phyloP scores from a whole-genome alignment of 768 basidiomycete species.

The Auriscalpium microsporum region DNA sequence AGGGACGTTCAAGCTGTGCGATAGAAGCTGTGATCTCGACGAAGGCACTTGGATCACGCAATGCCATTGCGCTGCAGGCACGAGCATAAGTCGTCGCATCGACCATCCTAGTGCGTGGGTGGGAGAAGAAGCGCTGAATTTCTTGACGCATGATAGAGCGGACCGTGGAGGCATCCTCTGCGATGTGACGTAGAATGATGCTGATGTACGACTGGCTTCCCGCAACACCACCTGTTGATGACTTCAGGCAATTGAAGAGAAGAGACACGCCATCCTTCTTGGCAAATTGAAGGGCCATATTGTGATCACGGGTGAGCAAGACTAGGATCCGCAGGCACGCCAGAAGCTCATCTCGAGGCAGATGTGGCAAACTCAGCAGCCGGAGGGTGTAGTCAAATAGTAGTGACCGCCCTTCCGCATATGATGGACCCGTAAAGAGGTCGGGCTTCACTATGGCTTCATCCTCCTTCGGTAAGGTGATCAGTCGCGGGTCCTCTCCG shows the following conservation, averaged over 20 bases:
- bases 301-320: constrained; percentile 68
- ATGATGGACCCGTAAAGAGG: constrained; percentile 51
- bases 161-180: constrained; percentile 66
- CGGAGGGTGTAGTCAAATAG: constrained; percentile 73
- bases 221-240: constrained; percentile 38
- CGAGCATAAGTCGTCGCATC: constrained; percentile 72
- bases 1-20: constrained; percentile 67
- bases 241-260: constrained; percentile 62
- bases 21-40: constrained; percentile 61
- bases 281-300: constrained; percentile 58
- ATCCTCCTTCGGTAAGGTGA: constrained; percentile 61
- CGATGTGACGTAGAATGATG: constrained; percentile 84
- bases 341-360: constrained; percentile 76
- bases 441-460: constrained; percentile 48
- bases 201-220: constrained; percentile 79
- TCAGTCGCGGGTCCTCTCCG: constrained; percentile 60
- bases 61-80: constrained; percentile 66
- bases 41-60: constrained; percentile 75
- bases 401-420: constrained; percentile 49
- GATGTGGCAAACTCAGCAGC: constrained; percentile 52
- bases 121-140: constrained; percentile 71
- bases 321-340: constrained; percentile 79
- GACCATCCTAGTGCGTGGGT: constrained; percentile 56
- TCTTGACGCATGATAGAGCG: constrained; percentile 73
- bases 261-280: constrained; percentile 51